Percentiles rank a stretch among this genome's conserved stretches.
Evolutionary conservation across 371 early-diverging fungal species (phyloP).

Genomic region (Rhizopus arrhizus): DNA sequence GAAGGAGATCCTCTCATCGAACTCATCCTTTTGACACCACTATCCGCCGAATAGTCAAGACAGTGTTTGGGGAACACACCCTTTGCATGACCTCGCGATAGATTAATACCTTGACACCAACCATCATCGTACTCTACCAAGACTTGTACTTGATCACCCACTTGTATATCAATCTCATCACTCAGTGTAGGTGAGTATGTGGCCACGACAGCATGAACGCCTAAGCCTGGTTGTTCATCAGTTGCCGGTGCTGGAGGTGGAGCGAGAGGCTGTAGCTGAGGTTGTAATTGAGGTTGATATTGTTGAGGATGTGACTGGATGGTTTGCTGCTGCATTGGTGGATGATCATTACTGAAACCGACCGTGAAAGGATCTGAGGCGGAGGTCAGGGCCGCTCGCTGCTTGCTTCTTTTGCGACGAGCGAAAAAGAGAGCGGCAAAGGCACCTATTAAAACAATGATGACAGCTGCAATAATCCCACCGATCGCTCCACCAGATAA

Average conservation of each 20-base stretch:
- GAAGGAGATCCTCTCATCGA: slow-evolving; percentile 35
- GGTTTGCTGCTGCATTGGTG: slow-evolving; percentile 15
- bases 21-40: slow-evolving; percentile 45
- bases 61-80: slow-evolving; percentile 73
- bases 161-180: slow-evolving; percentile 69
- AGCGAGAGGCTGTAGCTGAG: slow-evolving; percentile 2
- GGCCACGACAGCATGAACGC: slow-evolving; percentile 54
- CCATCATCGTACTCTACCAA: slow-evolving; percentile 73
- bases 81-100: slow-evolving; percentile 57
- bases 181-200: slow-evolving; percentile 67
- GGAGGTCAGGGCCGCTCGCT: slow-evolving; percentile 6
- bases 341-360: slow-evolving; percentile 48
- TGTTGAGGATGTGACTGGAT: slow-evolving; percentile 10
- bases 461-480: slow-evolving; percentile 48
- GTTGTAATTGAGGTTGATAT: slow-evolving; percentile 22
- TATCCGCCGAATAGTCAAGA: slow-evolving; percentile 35
- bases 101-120: slow-evolving; percentile 69
- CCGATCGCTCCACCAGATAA: slow-evolving; percentile 54
- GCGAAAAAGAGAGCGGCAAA: slow-evolving; percentile 44
- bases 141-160: slow-evolving; percentile 66
- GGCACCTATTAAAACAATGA: slow-evolving; percentile 33
- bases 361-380: slow-evolving; percentile 53
- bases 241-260: slow-evolving; percentile 6
- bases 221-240: slow-evolving; percentile 29
- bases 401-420: slow-evolving; percentile 32